Base-by-base conservation (phyloP, 805 yeast genomes). In the Metschnikowia sp. region DNA sequence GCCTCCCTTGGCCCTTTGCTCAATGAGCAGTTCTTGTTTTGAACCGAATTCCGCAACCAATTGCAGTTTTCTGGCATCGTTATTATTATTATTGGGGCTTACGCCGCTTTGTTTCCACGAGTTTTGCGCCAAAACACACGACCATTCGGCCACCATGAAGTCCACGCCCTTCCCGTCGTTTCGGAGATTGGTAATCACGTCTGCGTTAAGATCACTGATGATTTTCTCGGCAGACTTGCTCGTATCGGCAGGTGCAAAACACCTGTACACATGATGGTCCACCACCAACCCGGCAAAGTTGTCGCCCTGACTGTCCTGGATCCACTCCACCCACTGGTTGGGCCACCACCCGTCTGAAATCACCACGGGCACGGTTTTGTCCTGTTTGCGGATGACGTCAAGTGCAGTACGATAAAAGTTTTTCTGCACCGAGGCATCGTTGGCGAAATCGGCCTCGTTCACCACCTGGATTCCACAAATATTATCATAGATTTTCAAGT, bases 271-370 rank as follows among this genome's bases (percentile, higher is more conserved):
- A 60, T 94, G 99, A 11, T 84, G 74, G 66, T 94, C 99, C 36
- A 92, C 74, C 0, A 91, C 79, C 8, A 89, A 77, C 1, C 91
- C 92, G 3, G 65, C 6, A 22, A 22, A 56, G 12, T 60, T 51
- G 39, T 66, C 68, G 33, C 43, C 49, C 32, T 67, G 61, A 32
- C 77, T 74, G 31, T 68, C 61, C 39, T 75, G 75, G 10, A 88
- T 64, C 83, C 86, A 87, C 49, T 81, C 69, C 26, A 76, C 83
- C 88, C 89, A 87, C 60, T 80, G 87, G 52, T 78, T 78, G 5
- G 94, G 78, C 83, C 89, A 84, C 98, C 97, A 94, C 2, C 96
- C 96, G 62, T 92, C 98, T 1, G 96, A 87, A 33, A 92, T 86
- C n/a, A 86, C 69, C 8, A 92, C 72, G 0, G 96, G 96, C 28